A percentile compares a stretch with the other conserved stretches of the same genome.
Conservation (phyloP, 495 filamentous ascomycete species). For the Neurospora hispaniola region DNA sequence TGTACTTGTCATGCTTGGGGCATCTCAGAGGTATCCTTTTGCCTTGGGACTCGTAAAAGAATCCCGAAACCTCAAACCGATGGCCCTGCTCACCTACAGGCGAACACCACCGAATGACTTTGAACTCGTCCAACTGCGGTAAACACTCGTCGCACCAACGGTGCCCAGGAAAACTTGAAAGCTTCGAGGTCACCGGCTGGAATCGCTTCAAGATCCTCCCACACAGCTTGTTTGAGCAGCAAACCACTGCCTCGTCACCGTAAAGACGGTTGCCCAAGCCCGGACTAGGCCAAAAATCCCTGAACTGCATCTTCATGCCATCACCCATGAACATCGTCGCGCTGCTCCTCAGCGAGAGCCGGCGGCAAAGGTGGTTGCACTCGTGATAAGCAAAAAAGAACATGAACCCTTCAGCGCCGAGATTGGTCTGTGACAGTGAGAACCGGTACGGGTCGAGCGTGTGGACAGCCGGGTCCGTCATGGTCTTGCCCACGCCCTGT, state of each 20-base stretch:
- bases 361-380: constrained; percentile 29
- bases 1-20: constrained; percentile 8
- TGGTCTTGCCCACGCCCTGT: constrained; percentile 22
- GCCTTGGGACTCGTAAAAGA: constrained; percentile 23
- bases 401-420: constrained; percentile 24
- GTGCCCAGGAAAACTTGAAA: constrained; percentile 8
- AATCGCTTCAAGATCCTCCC: constrained; percentile 15
- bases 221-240: constrained; percentile 32
- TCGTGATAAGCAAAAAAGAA: constrained; percentile 27
- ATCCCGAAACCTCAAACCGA: constrained; percentile 12
- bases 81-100: neutral
- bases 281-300: constrained; percentile 12
- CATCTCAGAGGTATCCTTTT: constrained; percentile 6
- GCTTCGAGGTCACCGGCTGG: constrained; percentile 6
- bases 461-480: constrained; percentile 29
- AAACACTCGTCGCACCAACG: constrained; percentile 23
- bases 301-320: constrained; percentile 9
- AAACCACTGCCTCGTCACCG: constrained; percentile 9
- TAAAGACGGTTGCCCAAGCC: neutral
- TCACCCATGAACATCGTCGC: constrained; percentile 13
- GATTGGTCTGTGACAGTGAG: constrained; percentile 18
- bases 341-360: constrained; percentile 25
- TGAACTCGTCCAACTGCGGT: constrained; percentile 16
- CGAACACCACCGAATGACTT: too few species aligned
- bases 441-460: constrained; percentile 20